Base-by-base conservation (phyloP, 805 yeast species). In the Cyberlindnera nakhonratchasimensis region DNA sequence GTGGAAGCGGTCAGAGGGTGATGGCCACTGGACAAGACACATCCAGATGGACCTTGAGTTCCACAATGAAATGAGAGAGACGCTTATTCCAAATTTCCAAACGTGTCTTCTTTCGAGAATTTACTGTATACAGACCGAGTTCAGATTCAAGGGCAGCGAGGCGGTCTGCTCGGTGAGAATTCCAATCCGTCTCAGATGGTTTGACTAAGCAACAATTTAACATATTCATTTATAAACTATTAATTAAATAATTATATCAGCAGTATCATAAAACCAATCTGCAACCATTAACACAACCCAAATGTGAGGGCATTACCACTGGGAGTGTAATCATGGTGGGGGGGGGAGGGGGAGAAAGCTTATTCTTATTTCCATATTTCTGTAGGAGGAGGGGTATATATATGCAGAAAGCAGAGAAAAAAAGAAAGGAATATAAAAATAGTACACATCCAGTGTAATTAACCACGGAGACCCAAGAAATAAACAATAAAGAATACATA, bases 1-100 rank as follows among this genome's bases (percentile, higher is more conserved):
- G 33, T 65, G 61, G 53, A 51, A 5, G 3, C 17, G 29, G 25
- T 3, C n/a, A 5, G 23, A 18, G 1, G 31, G 23, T 21, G 40
- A 17, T 5, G 33, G 36, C 25, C 12, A 35, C 6, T 50, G 47
- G 42, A 34, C 17, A 3, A 34, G 61, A 42, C 49, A 47, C 11
- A 30, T 79, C 3, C 56, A 55, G 2, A 53, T 77, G 3, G 75
- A 76, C 16, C 51, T 79, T 39, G 60, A 64, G 25, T 59, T 71
- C 17, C 50, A 60, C 24, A 67, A 70, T 34, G 72, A 72, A 40
- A 66, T 73, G 29, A 63, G 62, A 36, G 69, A 74, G 36, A 77
- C 80, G 1, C 57, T 82, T 41, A 57, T 78, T 14, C 88, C 88
- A 1, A 71, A 71, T 41, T 82, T 81, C 58, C 86, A 81, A 51